Conservation (phyloP, 192 early-diverging fungal species). For the Umbelopsis ramanniana region DNA sequence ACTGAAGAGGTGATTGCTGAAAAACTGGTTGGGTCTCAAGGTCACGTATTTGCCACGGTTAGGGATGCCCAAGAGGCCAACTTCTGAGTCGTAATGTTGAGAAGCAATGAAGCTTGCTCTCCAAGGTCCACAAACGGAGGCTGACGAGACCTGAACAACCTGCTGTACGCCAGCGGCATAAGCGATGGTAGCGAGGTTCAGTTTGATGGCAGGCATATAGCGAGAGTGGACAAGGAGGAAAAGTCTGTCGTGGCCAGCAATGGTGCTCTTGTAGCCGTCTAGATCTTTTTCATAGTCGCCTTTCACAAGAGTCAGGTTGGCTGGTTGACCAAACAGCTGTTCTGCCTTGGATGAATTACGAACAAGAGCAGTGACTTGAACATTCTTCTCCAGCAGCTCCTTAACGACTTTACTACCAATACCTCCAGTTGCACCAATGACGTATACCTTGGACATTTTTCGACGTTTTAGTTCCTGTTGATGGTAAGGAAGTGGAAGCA, state of each 20-base stretch:
- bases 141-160: not conserved
- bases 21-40: not conserved
- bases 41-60: not conserved
- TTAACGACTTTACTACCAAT: not conserved
- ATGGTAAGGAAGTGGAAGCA: too few species aligned
- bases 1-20: not conserved
- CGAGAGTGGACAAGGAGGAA: slow-evolving; percentile 3
- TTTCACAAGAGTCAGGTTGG: not conserved
- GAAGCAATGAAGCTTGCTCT: not conserved
- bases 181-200: not conserved
- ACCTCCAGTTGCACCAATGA: slow-evolving; percentile 18
- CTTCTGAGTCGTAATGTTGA: not conserved
- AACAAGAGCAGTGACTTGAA: not conserved
- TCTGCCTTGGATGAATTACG: not conserved
- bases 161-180: slow-evolving; percentile 2
- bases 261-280: not conserved
- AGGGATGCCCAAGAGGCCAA: not conserved
- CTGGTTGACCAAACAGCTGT: not conserved
- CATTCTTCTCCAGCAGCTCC: not conserved
- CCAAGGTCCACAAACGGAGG: not conserved
- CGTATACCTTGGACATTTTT: slow-evolving; percentile 14
- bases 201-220: not conserved
- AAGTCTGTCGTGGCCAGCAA: slow-evolving; percentile 17
- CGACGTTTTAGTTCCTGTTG: not conserved
- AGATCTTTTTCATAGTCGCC: not conserved